Evolutionary conservation across 164 flowering plant species (phyloP).

Genomic region (Nelumbo lutea): DNA sequence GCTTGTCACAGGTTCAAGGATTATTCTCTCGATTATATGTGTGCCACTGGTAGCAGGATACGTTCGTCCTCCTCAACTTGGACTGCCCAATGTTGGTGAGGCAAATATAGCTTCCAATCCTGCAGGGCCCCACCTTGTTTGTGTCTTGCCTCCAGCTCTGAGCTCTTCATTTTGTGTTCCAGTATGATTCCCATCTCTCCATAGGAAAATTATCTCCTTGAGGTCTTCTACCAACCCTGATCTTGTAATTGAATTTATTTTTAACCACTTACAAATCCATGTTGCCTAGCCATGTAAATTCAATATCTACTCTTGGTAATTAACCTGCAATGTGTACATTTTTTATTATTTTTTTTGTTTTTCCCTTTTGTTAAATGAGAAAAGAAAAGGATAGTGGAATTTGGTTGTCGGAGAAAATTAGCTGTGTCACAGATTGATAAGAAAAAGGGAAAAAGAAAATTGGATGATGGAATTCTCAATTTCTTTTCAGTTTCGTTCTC

Average conservation of each 20-base stretch:
- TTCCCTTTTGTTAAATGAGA: too few relatives aligned
- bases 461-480: too few relatives aligned
- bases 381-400: too few relatives aligned
- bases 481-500: too few relatives aligned
- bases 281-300: constrained; percentile 6
- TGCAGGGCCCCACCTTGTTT: constrained; percentile 83
- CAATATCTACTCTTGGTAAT: constrained; percentile 3
- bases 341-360: neutral
- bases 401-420: too few relatives aligned
- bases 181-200: constrained; percentile 25
- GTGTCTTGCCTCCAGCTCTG: constrained; percentile 86
- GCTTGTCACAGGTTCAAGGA: constrained; percentile 73
- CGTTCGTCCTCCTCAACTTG: constrained; percentile 88
- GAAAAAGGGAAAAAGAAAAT: too few relatives aligned
- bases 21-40: constrained; percentile 68
- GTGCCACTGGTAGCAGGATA: constrained; percentile 86
- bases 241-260: neutral
- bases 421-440: too few relatives aligned
- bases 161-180: constrained; percentile 92
- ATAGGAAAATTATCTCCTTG: neutral
- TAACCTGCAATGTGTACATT: neutral
- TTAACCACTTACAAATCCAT: neutral
- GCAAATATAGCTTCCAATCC: constrained; percentile 87
- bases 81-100: constrained; percentile 60
- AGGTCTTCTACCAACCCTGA: neutral